Conservation (phyloP, 208 protist genomes). For the Crithidia acanthocephali region DNA sequence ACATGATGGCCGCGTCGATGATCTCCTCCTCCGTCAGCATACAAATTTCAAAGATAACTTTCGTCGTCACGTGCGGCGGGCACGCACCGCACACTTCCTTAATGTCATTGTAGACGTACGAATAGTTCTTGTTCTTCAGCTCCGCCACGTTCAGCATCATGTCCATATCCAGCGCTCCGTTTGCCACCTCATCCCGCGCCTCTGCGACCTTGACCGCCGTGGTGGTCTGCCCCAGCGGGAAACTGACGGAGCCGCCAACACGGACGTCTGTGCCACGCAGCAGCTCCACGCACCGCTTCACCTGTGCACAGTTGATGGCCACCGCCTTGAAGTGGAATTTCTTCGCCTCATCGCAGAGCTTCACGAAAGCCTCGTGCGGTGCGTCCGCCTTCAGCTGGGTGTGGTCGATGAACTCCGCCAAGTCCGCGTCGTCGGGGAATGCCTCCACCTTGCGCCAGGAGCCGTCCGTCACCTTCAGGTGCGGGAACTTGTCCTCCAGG, state of each 20-base stretch:
- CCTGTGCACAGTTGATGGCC: slow-evolving; percentile 92
- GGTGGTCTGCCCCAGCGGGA: slow-evolving; percentile 92
- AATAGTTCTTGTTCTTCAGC: slow-evolving; percentile 89
- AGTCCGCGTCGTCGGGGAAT: slow-evolving; percentile 19
- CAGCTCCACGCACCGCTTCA: slow-evolving; percentile 50
- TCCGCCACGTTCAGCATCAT: slow-evolving; percentile 95
- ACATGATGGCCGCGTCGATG: slow-evolving; percentile 91
- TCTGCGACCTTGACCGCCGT: slow-evolving; percentile 87
- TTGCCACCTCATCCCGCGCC: slow-evolving; percentile 55
- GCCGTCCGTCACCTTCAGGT: slow-evolving; percentile 49
- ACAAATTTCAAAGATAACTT: slow-evolving; percentile 96
- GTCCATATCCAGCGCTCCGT: slow-evolving; percentile 94
- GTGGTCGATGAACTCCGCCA: slow-evolving; percentile 91
- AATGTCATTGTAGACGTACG: slow-evolving; percentile 89
- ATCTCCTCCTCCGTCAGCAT: slow-evolving; percentile 89
- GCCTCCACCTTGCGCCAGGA: slow-evolving; percentile 43
- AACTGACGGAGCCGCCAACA: slow-evolving; percentile 83
- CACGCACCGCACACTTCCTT: slow-evolving; percentile 65
- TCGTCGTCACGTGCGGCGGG: slow-evolving; percentile 45
- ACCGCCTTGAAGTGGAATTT: slow-evolving; percentile 88
- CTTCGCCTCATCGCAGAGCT: slow-evolving; percentile 92
- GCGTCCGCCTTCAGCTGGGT: slow-evolving; percentile 92
- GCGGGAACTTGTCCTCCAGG: slow-evolving; percentile 59
- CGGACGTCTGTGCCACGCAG: slow-evolving; percentile 62
- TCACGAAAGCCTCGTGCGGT: slow-evolving; percentile 45